Evolutionary conservation across 1,284 basidiomycete species (phyloP).

Genomic region (Mycena sp.): DNA sequence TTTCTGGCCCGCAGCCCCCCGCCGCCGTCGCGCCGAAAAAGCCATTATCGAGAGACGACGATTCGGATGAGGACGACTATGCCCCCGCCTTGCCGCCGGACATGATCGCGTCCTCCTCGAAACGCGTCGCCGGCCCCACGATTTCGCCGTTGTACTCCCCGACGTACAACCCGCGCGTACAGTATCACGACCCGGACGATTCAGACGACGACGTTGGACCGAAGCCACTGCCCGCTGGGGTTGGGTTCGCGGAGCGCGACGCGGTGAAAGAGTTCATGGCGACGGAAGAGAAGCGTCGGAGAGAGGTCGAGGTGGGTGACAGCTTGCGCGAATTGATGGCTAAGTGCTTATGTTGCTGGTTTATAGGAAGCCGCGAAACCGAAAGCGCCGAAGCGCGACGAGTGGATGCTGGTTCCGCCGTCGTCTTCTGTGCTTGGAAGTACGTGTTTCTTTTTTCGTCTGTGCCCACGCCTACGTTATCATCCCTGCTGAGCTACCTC

Average conservation of each 20-base stretch:
- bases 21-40: constrained; percentile 29
- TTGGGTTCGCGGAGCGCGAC: constrained; percentile 51
- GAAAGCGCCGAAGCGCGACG: constrained; percentile 82
- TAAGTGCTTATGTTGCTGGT: not conserved
- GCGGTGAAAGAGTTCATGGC: constrained; percentile 85
- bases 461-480: not conserved
- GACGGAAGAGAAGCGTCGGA: constrained; percentile 77
- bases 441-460: constrained; percentile 54
- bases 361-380: constrained; percentile 74
- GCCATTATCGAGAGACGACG: constrained; percentile 48
- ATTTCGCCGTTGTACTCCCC: constrained; percentile 39
- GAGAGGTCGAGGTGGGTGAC: constrained; percentile 66
- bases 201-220: constrained; percentile 84
- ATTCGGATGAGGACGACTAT: constrained; percentile 70
- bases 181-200: constrained; percentile 58
- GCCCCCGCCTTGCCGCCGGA: constrained; percentile 74
- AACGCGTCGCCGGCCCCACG: constrained; percentile 39
- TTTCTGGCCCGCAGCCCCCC: constrained; percentile 44
- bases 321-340: not conserved
- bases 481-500: not conserved
- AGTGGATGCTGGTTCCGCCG: constrained; percentile 96
- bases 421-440: constrained; percentile 77
- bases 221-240: constrained; percentile 64
- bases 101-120: constrained; percentile 45
- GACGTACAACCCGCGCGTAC: constrained; percentile 42